Evolutionary conservation across 495 filamentous ascomycete species (phyloP), one percentile per base, ranked within the genome.

Genomic region (Penicillium turbatum): DNA sequence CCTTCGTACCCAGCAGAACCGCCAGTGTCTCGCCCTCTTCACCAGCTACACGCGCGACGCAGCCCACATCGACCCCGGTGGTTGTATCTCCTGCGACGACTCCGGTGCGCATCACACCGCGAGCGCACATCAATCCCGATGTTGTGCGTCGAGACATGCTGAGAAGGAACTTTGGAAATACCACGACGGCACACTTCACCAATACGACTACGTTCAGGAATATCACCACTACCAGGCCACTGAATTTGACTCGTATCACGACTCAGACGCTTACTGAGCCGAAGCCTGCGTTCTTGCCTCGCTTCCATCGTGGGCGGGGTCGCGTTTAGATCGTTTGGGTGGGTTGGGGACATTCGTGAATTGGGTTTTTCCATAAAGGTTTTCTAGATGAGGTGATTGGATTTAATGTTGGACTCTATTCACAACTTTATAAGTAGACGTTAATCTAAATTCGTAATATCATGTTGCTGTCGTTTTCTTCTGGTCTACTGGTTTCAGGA

Each of bases 191-290:
- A 11, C 16, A 39, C 6, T 63, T 63, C 39, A 54, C 57, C 36
- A 63, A 63, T 48, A 42, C 54, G 50, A 63, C 41, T 45, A 49
- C 32, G 46, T 30, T 30, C 51, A 11, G 47, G 46, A 60, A 63
- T 51, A 26, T 42, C 50, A 63, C 60, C 50, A 63, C 60, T 3
- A 42, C 36, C 13, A 17, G 27, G 10, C 38, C 37, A 31, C 12
- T 49, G 13, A 49, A 49, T 16, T 0, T 39, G 8, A 49, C 34
- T 26, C 47, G 24, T 19, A 7, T 27, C 17, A 15, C 27, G 9
- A 43, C 49, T 29, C n/a, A 43, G 37, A 34, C 38, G 24, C n/a
- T 27, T 5, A 49, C 47, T n/a, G 47, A 49, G 30, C 29, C 38
- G 27, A 39, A 10, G n/a, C 37, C 49, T 15, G 37, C 19, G 6